A percentile compares a stretch with the other conserved stretches of the same genome.
Evolutionary conservation across 495 filamentous ascomycete species (phyloP).

Genomic region (Hypomontagnella submonticulosa): DNA sequence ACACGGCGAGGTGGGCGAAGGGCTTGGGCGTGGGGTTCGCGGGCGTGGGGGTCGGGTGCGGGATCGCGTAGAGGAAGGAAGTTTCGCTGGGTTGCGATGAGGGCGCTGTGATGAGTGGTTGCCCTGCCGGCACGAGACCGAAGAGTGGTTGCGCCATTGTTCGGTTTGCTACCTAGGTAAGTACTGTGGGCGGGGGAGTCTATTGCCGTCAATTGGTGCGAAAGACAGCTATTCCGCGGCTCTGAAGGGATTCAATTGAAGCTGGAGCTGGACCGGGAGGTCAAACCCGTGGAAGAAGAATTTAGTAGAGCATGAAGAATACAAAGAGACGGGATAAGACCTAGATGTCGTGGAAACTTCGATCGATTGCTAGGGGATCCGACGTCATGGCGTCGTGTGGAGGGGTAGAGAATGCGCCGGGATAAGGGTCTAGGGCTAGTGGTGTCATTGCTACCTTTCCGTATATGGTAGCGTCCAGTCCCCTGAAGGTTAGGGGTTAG

Average conservation of each 20-base stretch:
- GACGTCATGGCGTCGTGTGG: slow-evolving; percentile 27
- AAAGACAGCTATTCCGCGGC: too few species aligned
- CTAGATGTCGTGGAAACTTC: slow-evolving; percentile 21
- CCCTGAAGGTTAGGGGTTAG: too few species aligned
- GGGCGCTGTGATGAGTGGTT: slow-evolving; percentile 57
- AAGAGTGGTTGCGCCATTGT: slow-evolving; percentile 46
- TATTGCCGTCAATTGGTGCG: slow-evolving; percentile 1
- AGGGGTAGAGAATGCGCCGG: slow-evolving; percentile 28
- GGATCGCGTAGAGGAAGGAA: slow-evolving; percentile 59
- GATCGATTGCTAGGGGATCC: slow-evolving; percentile 25
- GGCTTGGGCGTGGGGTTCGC: slow-evolving; percentile 39
- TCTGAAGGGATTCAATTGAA: neutral
- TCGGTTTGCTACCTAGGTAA: too few species aligned
- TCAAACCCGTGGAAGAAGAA: neutral
- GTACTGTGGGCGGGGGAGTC: too few species aligned
- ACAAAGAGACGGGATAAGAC: too few species aligned
- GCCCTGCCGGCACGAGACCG: slow-evolving; percentile 63
- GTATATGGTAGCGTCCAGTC: neutral
- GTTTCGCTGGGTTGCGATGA: slow-evolving; percentile 52
- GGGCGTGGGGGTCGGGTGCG: slow-evolving; percentile 31
- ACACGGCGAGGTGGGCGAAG: slow-evolving; percentile 87
- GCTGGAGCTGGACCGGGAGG: slow-evolving; percentile 1
- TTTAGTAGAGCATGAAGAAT: neutral
- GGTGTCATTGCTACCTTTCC: neutral
- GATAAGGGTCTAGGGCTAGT: too few species aligned